phyloP scores from a whole-genome alignment of 2,329 filamentous ascomycete genomes.

The Diplodia seriata region DNA sequence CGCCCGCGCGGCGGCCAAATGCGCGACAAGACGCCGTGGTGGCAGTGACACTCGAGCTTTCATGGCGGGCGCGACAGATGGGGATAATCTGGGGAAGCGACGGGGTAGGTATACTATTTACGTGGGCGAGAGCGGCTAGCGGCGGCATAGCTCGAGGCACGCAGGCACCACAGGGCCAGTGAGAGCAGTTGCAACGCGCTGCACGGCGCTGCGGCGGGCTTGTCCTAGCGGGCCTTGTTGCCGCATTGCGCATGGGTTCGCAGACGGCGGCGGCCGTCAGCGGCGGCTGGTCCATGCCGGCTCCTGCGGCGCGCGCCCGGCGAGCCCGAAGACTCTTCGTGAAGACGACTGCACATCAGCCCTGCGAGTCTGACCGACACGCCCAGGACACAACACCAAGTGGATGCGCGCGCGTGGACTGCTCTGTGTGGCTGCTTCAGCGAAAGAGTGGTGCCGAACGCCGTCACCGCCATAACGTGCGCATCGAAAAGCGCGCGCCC shows the following conservation, averaged over 20 bases:
- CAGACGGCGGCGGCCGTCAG: neutral
- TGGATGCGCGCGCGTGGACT: slow-evolving; percentile 23
- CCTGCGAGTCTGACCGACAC: slow-evolving; percentile 6
- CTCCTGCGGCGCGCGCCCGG: slow-evolving; percentile 12
- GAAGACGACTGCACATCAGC: neutral
- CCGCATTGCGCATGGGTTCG: neutral
- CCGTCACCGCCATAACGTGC: slow-evolving; percentile 22
- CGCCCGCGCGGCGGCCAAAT: neutral
- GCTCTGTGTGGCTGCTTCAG: slow-evolving; percentile 8
- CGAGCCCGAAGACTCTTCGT: neutral
- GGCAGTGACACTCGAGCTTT: neutral
- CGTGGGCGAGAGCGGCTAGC: slow-evolving; percentile 9
- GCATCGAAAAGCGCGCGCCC: slow-evolving; percentile 17
- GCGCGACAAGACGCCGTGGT: slow-evolving; percentile 7
- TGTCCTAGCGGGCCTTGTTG: slow-evolving; percentile 6
- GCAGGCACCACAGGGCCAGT: neutral
- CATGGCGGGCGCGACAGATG: neutral
- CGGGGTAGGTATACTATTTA: slow-evolving; percentile 10
- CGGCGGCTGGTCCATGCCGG: neutral
- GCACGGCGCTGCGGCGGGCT: slow-evolving; percentile 8
- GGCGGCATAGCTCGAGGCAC: slow-evolving; percentile 13
- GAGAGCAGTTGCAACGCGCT: neutral
- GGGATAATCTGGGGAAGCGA: slow-evolving; percentile 20
- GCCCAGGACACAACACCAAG: slow-evolving; percentile 8
- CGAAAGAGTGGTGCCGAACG: slow-evolving; percentile 8